Percentiles rank a stretch among this genome's conserved stretches.
These are phyloP conservation scores for Endocalyx cinctus DNA, from an alignment of 2,329 filamentous ascomycete genomes.

Conservation along the genomic window DNA sequence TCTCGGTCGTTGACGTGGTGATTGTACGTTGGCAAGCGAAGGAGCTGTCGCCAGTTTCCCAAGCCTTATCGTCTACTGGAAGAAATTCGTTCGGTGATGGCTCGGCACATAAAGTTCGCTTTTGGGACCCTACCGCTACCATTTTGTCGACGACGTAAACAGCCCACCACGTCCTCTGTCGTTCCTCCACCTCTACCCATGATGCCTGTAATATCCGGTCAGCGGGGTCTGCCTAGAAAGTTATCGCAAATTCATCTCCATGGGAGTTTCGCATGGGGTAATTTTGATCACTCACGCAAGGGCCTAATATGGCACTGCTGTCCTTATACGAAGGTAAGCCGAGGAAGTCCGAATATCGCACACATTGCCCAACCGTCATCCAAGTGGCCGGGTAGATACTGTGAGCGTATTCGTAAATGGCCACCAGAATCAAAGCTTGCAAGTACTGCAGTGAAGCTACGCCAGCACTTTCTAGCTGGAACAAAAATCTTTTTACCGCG, in stretches of 20 bases:
- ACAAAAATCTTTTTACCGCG: constrained; percentile 37
- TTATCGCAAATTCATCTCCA: no score
- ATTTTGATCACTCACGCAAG: constrained; percentile 29
- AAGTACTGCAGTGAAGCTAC: constrained; percentile 37
- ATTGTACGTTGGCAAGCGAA: constrained; percentile 25
- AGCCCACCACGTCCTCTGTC: constrained; percentile 43
- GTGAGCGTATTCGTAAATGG: constrained; percentile 44
- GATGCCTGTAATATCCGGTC: no score
- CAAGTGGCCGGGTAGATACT: constrained; percentile 46
- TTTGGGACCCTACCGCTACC: constrained; percentile 22
- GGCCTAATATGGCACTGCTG: constrained; percentile 32
- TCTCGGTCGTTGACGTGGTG: constrained; percentile 38
- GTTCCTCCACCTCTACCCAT: constrained; percentile 44
- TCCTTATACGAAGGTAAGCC: constrained; percentile 33
- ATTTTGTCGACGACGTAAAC: constrained; percentile 40
- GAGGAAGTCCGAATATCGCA: constrained; percentile 41
- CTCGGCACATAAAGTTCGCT: constrained; percentile 32
- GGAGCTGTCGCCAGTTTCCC: constrained; percentile 34
- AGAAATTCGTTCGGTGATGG: constrained; percentile 26
- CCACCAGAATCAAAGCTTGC: constrained; percentile 41
- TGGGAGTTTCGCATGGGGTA: no score
- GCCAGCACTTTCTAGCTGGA: constrained; percentile 36
- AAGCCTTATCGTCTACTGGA: constrained; percentile 34
- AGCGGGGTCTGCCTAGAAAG: no score
- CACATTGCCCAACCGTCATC: constrained; percentile 41